Evolutionary conservation across 257 asterid species (phyloP).

Genomic region (Cynanchum wilfordii): DNA sequence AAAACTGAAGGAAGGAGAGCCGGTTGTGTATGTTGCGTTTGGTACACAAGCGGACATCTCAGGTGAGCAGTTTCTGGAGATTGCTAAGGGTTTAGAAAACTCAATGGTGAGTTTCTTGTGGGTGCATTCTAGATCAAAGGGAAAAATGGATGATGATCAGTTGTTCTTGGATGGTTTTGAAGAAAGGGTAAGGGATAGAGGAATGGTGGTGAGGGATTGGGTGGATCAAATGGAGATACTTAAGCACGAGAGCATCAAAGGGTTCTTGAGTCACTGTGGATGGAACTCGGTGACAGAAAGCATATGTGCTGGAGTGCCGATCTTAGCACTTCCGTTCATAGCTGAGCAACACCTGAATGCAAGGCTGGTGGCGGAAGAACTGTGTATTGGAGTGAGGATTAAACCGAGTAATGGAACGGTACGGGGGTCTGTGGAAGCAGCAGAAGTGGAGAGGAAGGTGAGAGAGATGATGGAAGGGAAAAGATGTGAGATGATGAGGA

Average conservation of each 20-base stretch:
- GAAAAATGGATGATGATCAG: neutral
- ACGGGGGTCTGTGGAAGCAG: slow-evolving; percentile 46
- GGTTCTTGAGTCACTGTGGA: slow-evolving; percentile 76
- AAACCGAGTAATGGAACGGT: slow-evolving; percentile 39
- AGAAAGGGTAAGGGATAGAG: slow-evolving; percentile 28
- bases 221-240: slow-evolving; percentile 51
- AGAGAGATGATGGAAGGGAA: slow-evolving; percentile 41
- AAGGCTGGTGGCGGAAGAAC: slow-evolving; percentile 45
- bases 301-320: slow-evolving; percentile 47
- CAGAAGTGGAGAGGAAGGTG: slow-evolving; percentile 47
- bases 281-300: slow-evolving; percentile 75
- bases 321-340: slow-evolving; percentile 60
- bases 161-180: slow-evolving; percentile 19
- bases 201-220: slow-evolving; percentile 53
- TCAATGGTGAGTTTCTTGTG: slow-evolving; percentile 56
- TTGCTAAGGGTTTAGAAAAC: slow-evolving; percentile 45
- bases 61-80: slow-evolving; percentile 42
- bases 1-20: slow-evolving; percentile 20
- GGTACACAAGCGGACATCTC: slow-evolving; percentile 69
- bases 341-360: slow-evolving; percentile 75
- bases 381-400: slow-evolving; percentile 45
- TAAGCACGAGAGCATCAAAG: slow-evolving; percentile 36
- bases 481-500: slow-evolving; percentile 36
- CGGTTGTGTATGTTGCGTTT: slow-evolving; percentile 63
- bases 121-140: slow-evolving; percentile 32